Conservation (phyloP, 1,139 yeast species). For the Saccharomycopsis hybrid region DNA sequence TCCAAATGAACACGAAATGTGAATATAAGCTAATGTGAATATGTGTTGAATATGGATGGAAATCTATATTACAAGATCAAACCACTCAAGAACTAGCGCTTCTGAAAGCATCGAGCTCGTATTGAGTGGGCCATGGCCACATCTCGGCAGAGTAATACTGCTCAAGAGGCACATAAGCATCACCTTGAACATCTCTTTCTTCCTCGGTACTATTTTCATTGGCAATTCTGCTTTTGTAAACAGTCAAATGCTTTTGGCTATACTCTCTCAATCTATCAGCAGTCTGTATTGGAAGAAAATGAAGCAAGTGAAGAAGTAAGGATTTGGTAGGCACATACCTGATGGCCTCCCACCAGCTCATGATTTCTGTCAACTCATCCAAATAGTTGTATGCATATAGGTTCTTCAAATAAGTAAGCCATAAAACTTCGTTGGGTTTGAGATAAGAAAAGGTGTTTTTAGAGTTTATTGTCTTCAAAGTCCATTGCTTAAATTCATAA, state of each 20-base stretch:
- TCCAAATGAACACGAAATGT: no score
- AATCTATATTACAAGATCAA: no score
- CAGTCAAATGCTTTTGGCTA: background rate
- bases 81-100: background rate
- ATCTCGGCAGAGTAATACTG: slow-evolving; percentile 7
- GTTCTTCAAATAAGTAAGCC: slow-evolving; percentile 48
- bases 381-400: slow-evolving; percentile 42
- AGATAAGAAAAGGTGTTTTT: slow-evolving; percentile 24
- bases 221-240: background rate
- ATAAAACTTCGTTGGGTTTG: slow-evolving; percentile 41
- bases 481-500: slow-evolving; percentile 44
- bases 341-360: slow-evolving; percentile 55
- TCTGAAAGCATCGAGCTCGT: slow-evolving; percentile 6
- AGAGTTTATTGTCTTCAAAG: slow-evolving; percentile 27
- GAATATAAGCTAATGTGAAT: no score
- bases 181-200: slow-evolving; percentile 3
- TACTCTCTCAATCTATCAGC: background rate
- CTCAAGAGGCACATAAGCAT: no score
- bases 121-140: slow-evolving; percentile 21
- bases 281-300: slow-evolving; percentile 10
- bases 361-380: slow-evolving; percentile 44
- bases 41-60: no score
- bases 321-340: slow-evolving; percentile 39
- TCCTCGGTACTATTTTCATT: background rate
- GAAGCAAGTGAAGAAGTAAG: slow-evolving; percentile 6